These are phyloP conservation scores for Hypomontagnella submonticulosa DNA, from an alignment of 495 filamentous ascomycete genomes.

Conservation along the genomic window DNA sequence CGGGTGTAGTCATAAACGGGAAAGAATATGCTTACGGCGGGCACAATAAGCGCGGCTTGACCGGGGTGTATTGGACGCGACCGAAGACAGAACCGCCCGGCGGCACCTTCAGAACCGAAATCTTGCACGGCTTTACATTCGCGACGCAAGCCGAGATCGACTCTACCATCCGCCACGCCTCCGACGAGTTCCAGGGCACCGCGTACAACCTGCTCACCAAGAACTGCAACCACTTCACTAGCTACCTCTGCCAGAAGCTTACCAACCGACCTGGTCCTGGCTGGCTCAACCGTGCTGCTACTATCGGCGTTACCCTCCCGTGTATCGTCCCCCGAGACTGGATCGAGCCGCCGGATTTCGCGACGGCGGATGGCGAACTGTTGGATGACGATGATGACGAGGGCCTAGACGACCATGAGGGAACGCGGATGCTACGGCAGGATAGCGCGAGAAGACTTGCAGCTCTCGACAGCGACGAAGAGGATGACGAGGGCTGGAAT, in stretches of 20 bases:
- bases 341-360: conserved; percentile 79
- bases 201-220: conserved; percentile 79
- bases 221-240: conserved; percentile 88
- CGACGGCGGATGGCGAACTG: conserved; percentile 74
- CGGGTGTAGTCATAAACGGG: conserved; percentile 79
- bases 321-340: conserved; percentile 84
- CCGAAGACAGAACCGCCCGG: conserved; percentile 75
- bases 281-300: conserved; percentile 83
- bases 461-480: conserved; percentile 28
- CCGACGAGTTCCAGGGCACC: conserved; percentile 73
- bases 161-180: conserved; percentile 69
- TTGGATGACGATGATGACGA: conserved; percentile 69
- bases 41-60: conserved; percentile 71
- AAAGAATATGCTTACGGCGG: conserved; percentile 87
- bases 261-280: conserved; percentile 70
- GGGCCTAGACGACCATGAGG: conserved; percentile 58
- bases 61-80: conserved; percentile 82
- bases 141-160: conserved; percentile 72
- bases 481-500: conserved; percentile 40
- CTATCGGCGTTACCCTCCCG: conserved; percentile 77
- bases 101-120: conserved; percentile 73
- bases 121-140: conserved; percentile 79
- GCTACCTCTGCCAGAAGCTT: conserved; percentile 71
- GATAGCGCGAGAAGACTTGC: conserved; percentile 33
- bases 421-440: conserved; percentile 63